A percentile compares a stretch with the other conserved stretches of the same genome.
Conservation (phyloP, 306 rosid genomes). For the Rosa lucieae region DNA sequence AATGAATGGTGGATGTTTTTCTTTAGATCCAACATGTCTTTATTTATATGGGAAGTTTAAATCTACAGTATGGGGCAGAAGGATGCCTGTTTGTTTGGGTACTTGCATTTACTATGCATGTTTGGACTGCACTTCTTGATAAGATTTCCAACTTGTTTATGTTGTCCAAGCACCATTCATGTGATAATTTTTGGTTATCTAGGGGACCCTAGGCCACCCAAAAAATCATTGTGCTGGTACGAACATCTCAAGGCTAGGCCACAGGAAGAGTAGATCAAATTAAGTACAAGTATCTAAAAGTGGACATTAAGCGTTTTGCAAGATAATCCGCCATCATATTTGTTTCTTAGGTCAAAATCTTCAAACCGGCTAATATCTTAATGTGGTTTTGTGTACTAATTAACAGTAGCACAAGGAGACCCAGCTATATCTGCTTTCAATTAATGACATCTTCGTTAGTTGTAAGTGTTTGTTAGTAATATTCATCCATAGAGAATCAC, state of each 20-base stretch:
- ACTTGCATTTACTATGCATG: not conserved
- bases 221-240: not conserved
- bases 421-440: not conserved
- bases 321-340: not conserved
- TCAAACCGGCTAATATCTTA: not conserved
- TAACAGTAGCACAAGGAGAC: not conserved
- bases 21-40: slow-evolving; percentile 1
- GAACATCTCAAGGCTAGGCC: not conserved
- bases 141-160: not conserved
- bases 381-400: too few species aligned
- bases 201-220: not conserved
- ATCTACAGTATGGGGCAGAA: not conserved
- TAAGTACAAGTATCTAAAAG: not conserved
- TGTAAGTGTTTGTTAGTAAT: not conserved
- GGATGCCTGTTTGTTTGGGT: not conserved
- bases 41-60: slow-evolving; percentile 1
- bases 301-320: not conserved
- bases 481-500: slow-evolving; percentile 14
- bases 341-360: not conserved
- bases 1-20: not conserved
- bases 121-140: not conserved
- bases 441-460: too few species aligned
- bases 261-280: not conserved
- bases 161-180: not conserved
- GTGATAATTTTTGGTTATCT: not conserved